Evolutionary conservation across 2,329 filamentous ascomycete species (phyloP), one percentile per base, ranked within the genome.

Genomic region (Magnaporthiopsis rhizophila): DNA sequence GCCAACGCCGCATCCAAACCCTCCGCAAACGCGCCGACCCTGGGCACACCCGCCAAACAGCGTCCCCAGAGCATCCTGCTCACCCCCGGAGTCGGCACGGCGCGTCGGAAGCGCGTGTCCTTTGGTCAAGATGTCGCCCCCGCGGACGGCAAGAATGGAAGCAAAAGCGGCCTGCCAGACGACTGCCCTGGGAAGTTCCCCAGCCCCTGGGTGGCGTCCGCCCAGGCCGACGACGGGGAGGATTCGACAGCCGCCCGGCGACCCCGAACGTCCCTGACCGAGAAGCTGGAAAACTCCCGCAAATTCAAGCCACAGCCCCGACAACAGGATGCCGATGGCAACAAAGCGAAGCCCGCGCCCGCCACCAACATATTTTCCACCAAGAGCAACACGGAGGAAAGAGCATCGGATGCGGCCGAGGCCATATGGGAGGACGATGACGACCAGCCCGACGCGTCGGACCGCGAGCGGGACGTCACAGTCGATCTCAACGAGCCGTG

Each of bases 401-500:
- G 18, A 6, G 21, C 45, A 53, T 53, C 45, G 3, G 45, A 53
- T n/a, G 2, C n/a, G 0, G 24, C 59, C 45, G 81, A 83, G 60
- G 79, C 83, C 45, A 77, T 74, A 9, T 53, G 45, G 45, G 78
- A 71, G 58, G 61, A 62, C 45, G 45, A 67, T 5, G 59, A 65
- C 28, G 45, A 53, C 45, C 45, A 53, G 66, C 77, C 15, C 21
- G 75, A 78, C 4, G 77, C 78, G 21, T 75, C 56, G 15, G 61
- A 62, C 13, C 76, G 34, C 53, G 72, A 76, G 45, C 77, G 76
- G 68, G 88, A 92, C 69, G 77, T 87, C 65, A 91, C 89, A 0
- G 76, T 88, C 61, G 89, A 92, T 70, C 77, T 91, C 61, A 88
- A 89, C 67, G 87, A 91, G 70, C 90, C 90, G 8, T 84, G 87